Conservation (phyloP, 352 stramenopile species). For the Phytopythium kandeliae region DNA sequence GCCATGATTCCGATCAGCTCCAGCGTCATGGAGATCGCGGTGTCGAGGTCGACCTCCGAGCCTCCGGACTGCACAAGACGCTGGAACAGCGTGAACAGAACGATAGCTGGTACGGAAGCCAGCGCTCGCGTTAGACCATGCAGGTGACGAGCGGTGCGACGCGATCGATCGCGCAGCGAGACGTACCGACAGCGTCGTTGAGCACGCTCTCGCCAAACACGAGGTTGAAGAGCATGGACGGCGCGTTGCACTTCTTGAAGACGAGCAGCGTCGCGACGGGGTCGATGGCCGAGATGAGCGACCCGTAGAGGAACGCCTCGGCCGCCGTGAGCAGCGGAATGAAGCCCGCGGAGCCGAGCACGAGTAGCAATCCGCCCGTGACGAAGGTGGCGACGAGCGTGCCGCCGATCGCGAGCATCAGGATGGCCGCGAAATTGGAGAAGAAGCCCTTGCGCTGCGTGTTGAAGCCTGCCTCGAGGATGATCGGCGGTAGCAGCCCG, state of each 20-base stretch:
- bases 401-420: slow-evolving; percentile 37
- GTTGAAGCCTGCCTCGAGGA: slow-evolving; percentile 60
- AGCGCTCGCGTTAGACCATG: neutral
- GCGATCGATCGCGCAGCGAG: too few species aligned
- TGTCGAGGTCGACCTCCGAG: slow-evolving; percentile 28
- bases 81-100: slow-evolving; percentile 71
- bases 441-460: slow-evolving; percentile 61
- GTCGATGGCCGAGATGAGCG: slow-evolving; percentile 90
- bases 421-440: slow-evolving; percentile 39
- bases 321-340: slow-evolving; percentile 68
- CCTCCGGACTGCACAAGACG: slow-evolving; percentile 48
- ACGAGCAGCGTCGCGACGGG: slow-evolving; percentile 88
- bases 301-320: slow-evolving; percentile 87
- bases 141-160: too few species aligned
- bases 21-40: slow-evolving; percentile 29
- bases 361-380: slow-evolving; percentile 41
- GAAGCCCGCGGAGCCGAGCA: slow-evolving; percentile 30
- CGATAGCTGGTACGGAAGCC: slow-evolving; percentile 30
- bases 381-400: slow-evolving; percentile 45
- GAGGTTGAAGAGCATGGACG: slow-evolving; percentile 88
- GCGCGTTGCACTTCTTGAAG: slow-evolving; percentile 80
- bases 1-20: slow-evolving; percentile 42
- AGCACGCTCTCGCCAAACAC: slow-evolving; percentile 91
- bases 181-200: slow-evolving; percentile 80
- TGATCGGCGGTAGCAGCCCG: slow-evolving; percentile 53